These are phyloP conservation scores for Lyophyllum shimeji DNA, from an alignment of 768 basidiomycete species.

Conservation along the genomic window DNA sequence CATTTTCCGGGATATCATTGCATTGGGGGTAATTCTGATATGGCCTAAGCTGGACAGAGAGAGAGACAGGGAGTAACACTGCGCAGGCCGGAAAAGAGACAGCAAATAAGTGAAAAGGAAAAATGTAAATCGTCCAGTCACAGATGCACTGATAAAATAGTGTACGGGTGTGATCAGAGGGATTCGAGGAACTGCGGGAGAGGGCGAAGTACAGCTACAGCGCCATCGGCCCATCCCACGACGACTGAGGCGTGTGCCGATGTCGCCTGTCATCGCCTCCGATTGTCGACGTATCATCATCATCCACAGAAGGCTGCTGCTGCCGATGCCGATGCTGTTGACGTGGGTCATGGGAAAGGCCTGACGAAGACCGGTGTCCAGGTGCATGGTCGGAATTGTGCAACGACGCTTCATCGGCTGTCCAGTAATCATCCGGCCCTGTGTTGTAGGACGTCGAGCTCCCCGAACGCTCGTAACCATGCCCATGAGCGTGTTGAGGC, in stretches of 20 bases:
- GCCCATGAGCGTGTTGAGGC: conserved; percentile 2
- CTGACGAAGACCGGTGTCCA: background rate
- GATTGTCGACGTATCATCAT: conserved; percentile 30
- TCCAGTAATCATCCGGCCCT: conserved; percentile 42
- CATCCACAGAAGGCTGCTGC: no score
- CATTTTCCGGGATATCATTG: conserved; percentile 18
- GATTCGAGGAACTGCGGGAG: no score
- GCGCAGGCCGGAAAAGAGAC: conserved; percentile 6
- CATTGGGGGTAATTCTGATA: conserved; percentile 17
- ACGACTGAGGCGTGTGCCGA: conserved; percentile 22
- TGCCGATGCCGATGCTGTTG: background rate
- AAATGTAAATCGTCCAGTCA: conserved; percentile 26
- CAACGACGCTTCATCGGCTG: conserved; percentile 22
- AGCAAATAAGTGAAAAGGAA: conserved; percentile 15
- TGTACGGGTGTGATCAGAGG: conserved; percentile 1
- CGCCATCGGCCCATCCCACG: conserved; percentile 42
- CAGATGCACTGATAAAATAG: conserved; percentile 28
- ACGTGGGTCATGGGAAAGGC: background rate
- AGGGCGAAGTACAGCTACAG: conserved; percentile 27
- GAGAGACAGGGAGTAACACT: conserved; percentile 1
- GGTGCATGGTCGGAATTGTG: background rate
- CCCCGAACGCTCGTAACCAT: conserved; percentile 29
- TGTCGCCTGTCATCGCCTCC: conserved; percentile 18
- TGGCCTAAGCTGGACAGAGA: conserved; percentile 5
- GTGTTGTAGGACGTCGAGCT: conserved; percentile 45